Conservation (phyloP, 1,284 basidiomycete genomes). For the Phellopilus nigrolimitatus region DNA sequence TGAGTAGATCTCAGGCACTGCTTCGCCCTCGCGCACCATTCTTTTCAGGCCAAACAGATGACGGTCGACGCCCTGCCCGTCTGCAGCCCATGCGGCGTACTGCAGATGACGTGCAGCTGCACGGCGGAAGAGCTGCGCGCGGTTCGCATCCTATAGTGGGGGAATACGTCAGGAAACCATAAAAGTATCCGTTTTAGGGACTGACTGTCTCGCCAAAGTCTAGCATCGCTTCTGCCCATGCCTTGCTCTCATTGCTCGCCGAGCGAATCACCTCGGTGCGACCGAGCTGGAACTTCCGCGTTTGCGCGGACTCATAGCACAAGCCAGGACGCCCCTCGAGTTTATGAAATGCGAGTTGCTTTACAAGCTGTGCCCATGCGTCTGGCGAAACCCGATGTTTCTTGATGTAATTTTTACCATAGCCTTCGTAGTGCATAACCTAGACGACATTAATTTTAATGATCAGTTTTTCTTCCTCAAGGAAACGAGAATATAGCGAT, state of each 20-base stretch:
- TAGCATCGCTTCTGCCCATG: constrained; percentile 88
- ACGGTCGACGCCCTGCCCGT: constrained; percentile 93
- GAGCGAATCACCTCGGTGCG: constrained; percentile 94
- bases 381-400: constrained; percentile 88
- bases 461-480: neutral
- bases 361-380: constrained; percentile 92
- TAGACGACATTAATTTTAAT: constrained; percentile 24
- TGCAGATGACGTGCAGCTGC: constrained; percentile 82
- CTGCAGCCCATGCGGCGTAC: constrained; percentile 88
- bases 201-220: constrained; percentile 51
- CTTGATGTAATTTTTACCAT: constrained; percentile 91
- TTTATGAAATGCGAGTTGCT: constrained; percentile 94
- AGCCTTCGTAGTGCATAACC: constrained; percentile 87
- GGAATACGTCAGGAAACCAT: neutral
- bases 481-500: neutral
- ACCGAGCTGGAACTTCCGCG: constrained; percentile 87
- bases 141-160: constrained; percentile 49
- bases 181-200: constrained; percentile 21
- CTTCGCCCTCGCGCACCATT: constrained; percentile 72
- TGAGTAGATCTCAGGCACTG: constrained; percentile 72
- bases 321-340: constrained; percentile 77
- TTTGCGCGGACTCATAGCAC: constrained; percentile 94
- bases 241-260: constrained; percentile 78
- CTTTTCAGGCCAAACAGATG: constrained; percentile 94
- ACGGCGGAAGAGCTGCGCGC: constrained; percentile 68